Conservation (phyloP, 352 stramenopile species). For the Elongisporangium anandrum region DNA sequence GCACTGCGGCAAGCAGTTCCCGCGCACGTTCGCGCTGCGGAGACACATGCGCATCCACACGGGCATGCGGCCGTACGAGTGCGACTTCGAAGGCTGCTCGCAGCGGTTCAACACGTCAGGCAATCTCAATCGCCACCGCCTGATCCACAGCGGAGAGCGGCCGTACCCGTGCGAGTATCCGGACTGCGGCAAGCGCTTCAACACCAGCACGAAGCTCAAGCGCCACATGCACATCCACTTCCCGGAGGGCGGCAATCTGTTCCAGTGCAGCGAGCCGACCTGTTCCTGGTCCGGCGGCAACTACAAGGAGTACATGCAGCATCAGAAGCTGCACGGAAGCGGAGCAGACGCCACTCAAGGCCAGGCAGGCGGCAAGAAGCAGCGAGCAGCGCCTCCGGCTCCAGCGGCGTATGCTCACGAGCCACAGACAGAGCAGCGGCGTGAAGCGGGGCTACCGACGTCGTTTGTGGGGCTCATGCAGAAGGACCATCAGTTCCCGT, state of each 20-base stretch:
- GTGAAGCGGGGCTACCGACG: background rate
- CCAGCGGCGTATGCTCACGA: background rate
- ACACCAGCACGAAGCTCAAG: constrained; percentile 23
- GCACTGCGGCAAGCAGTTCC: constrained; percentile 27
- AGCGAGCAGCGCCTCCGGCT: background rate
- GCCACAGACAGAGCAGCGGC: background rate
- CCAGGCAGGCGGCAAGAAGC: background rate
- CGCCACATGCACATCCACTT: constrained; percentile 26
- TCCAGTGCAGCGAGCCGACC: constrained; percentile 3
- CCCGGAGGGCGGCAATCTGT: constrained; percentile 7
- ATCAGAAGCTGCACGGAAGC: constrained; percentile 9
- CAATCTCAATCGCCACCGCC: constrained; percentile 27
- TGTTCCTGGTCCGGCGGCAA: constrained; percentile 12
- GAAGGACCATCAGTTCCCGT: background rate
- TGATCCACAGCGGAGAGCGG: constrained; percentile 24
- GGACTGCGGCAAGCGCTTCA: constrained; percentile 21
- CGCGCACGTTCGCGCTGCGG: constrained; percentile 25
- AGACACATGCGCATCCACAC: constrained; percentile 30
- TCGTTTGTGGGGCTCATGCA: background rate
- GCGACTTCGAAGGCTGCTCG: constrained; percentile 22
- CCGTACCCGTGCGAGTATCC: constrained; percentile 17
- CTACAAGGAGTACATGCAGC: constrained; percentile 11
- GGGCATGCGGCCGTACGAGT: constrained; percentile 19
- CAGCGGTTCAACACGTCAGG: constrained; percentile 27
- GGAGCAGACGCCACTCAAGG: background rate